Base-by-base conservation (phyloP, 1,284 basidiomycete species). In the Baeospora myosura region DNA sequence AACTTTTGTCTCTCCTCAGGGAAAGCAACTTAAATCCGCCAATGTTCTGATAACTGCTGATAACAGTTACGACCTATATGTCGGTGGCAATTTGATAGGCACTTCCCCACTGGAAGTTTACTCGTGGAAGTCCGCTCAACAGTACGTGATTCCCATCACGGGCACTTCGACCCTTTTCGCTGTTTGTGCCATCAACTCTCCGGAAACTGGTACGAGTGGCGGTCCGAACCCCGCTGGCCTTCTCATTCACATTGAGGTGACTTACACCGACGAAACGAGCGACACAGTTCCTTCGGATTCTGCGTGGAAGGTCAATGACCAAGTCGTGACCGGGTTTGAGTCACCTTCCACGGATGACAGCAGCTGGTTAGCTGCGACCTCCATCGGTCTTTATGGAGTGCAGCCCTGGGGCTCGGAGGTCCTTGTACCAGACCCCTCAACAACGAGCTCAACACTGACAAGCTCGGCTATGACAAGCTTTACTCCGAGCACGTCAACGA, bases 171-270 rank as follows among this genome's bases (percentile, higher is more conserved):
- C n/a, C 8, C n/a, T 28, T 8, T 28, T 28, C 26, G 26, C 26
- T 8, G 26, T 28, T 28, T 14, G 8, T 8, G 26, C 26, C 8
- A 28, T 14, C 26, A 28, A 28, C n/a, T 14, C n/a, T 18, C 8
- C 32, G 17, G 32, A 34, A 10, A 16, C 17, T 28, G 14, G 14
- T 28, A n/a, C n/a, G n/a, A 8, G 8, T 8, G 26, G 26, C 8
- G 59, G 55, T 2, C 18, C 37, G 12, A 42, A 39, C 5, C 54
- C 58, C 23, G 58, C 58, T 7, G 58, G 54, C 16, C 46, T 60
- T 11, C 34, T 56, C 6, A 37, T 36, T 39, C 45, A 41, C 4
- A 51, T 56, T 10, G 45, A 49, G 34, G 43, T 58, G 18, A 49
- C 40, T 3, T 54, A 50, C 29, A 47, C 41, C 7, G 55, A 56